phyloP scores from a whole-genome alignment of 1,284 basidiomycete species.

The Pseudozyma tsukubaensis region DNA sequence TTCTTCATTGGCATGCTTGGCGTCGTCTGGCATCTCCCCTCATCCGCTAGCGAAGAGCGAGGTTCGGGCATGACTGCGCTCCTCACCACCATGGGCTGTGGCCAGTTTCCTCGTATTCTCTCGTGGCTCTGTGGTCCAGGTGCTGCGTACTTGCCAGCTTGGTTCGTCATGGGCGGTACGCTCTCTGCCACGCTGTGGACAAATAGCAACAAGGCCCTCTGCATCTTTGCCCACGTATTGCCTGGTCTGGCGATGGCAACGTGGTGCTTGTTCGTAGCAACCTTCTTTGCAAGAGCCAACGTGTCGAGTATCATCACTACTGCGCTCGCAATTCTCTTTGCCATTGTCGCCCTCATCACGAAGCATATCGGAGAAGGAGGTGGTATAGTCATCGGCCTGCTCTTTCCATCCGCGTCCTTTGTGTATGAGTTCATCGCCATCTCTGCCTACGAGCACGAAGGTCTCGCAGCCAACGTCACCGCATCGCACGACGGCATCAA shows the following conservation, averaged over 20 bases:
- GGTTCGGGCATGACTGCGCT: conserved; percentile 43
- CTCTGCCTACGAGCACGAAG: conserved; percentile 76
- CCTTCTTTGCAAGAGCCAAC: conserved; percentile 79
- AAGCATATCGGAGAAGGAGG: conserved; percentile 71
- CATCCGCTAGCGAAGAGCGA: conserved; percentile 69
- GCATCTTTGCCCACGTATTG: conserved; percentile 77
- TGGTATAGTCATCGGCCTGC: conserved; percentile 76
- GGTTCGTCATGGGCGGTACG: conserved; percentile 75
- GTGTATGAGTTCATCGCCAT: conserved; percentile 78
- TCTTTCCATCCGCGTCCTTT: conserved; percentile 81
- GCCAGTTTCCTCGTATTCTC: conserved; percentile 36
- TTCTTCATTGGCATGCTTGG: conserved; percentile 78
- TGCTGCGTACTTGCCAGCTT: conserved; percentile 75
- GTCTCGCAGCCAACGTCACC: conserved; percentile 73
- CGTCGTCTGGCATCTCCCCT: conserved; percentile 73
- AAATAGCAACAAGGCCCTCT: conserved; percentile 74
- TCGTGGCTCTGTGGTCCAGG: conserved; percentile 43
- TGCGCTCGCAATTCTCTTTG: conserved; percentile 76
- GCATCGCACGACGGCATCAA: conserved; percentile 69
- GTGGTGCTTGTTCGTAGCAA: conserved; percentile 78
- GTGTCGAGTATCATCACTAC: conserved; percentile 78
- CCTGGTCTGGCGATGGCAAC: conserved; percentile 77
- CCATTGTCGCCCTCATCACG: conserved; percentile 77
- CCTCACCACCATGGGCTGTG: conserved; percentile 46
- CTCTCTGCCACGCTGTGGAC: conserved; percentile 78